Conservation (phyloP, 352 stramenopile genomes). For the Lagenidium sp. region DNA sequence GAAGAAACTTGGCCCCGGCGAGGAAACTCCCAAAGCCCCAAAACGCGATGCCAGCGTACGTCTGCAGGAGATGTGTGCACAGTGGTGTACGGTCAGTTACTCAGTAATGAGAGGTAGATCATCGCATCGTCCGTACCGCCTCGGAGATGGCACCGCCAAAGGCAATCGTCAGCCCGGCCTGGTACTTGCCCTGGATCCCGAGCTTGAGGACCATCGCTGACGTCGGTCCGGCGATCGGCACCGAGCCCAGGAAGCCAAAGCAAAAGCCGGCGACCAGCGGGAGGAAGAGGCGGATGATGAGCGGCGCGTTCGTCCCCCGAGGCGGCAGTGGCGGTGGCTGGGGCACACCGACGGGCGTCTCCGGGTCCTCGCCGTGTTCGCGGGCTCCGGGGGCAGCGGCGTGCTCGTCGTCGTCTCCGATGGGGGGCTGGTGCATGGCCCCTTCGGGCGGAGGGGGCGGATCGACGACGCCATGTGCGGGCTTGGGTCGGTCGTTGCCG, state of each 20-base stretch:
- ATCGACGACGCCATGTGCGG: neutral
- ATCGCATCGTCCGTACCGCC: constrained; percentile 55
- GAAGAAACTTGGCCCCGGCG: constrained; percentile 68
- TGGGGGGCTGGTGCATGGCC: neutral
- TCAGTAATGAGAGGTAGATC: too few species aligned
- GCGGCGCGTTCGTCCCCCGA: too few species aligned
- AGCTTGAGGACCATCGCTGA: constrained; percentile 86
- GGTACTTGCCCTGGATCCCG: constrained; percentile 83
- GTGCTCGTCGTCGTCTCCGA: too few species aligned
- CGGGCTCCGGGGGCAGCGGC: too few species aligned
- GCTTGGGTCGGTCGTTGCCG: neutral
- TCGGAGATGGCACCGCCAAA: constrained; percentile 77
- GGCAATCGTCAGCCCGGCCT: constrained; percentile 66
- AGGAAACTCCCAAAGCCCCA: constrained; percentile 88
- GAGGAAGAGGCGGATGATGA: constrained; percentile 52
- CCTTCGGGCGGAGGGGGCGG: neutral
- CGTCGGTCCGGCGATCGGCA: constrained; percentile 75
- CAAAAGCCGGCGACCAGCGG: constrained; percentile 70
- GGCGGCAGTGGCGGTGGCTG: too few species aligned
- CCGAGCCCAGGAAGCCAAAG: constrained; percentile 82
- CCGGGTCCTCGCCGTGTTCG: too few species aligned
- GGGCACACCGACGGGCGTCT: too few species aligned
- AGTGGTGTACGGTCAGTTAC: too few species aligned
- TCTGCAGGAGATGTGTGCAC: too few species aligned
- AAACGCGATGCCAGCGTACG: constrained; percentile 82